A percentile compares a stretch with the other conserved stretches of the same genome.
Evolutionary conservation across 768 basidiomycete species (phyloP).

Genomic region (Mycena vulgaris): DNA sequence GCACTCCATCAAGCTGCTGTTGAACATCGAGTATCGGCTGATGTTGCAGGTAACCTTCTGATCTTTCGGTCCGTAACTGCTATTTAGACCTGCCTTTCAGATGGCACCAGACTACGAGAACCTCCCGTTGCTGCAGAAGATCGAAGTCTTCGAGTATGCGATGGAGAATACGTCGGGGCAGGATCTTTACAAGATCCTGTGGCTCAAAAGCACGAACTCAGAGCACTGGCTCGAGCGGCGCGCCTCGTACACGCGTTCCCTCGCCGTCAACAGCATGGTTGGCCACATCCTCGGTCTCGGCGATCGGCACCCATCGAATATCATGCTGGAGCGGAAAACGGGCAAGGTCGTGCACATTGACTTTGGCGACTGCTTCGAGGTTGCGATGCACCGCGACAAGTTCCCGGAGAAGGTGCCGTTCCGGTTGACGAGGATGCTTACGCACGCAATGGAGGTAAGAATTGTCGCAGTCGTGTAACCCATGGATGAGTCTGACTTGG

Average conservation of each 20-base stretch:
- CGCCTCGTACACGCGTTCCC: conserved; percentile 95
- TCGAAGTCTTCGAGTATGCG: conserved; percentile 99
- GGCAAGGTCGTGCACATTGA: conserved; percentile 98
- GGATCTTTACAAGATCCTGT: conserved; percentile 95
- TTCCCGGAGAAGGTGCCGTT: conserved; percentile 99
- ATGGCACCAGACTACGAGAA: conserved; percentile 99
- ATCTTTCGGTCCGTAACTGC: neutral
- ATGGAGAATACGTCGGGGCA: conserved; percentile 99
- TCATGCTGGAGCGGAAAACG: conserved; percentile 91
- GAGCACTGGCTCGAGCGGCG: conserved; percentile 99
- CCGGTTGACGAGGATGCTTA: conserved; percentile 97
- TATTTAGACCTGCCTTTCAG: conserved; percentile 55
- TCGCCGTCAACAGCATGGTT: conserved; percentile 98
- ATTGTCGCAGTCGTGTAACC: neutral
- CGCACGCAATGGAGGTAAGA: conserved; percentile 97
- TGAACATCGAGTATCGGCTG: conserved; percentile 97
- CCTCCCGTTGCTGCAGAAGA: conserved; percentile 94
- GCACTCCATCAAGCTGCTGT: conserved; percentile 93
- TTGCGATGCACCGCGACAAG: conserved; percentile 98
- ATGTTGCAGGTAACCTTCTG: conserved; percentile 87
- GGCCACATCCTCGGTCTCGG: conserved; percentile 97
- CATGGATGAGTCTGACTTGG: neutral
- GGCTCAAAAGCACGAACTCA: conserved; percentile 95
- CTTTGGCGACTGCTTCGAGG: conserved; percentile 98
- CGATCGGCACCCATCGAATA: conserved; percentile 96